Conservation (phyloP, 768 basidiomycete genomes). For the Leccinellum luteum region DNA sequence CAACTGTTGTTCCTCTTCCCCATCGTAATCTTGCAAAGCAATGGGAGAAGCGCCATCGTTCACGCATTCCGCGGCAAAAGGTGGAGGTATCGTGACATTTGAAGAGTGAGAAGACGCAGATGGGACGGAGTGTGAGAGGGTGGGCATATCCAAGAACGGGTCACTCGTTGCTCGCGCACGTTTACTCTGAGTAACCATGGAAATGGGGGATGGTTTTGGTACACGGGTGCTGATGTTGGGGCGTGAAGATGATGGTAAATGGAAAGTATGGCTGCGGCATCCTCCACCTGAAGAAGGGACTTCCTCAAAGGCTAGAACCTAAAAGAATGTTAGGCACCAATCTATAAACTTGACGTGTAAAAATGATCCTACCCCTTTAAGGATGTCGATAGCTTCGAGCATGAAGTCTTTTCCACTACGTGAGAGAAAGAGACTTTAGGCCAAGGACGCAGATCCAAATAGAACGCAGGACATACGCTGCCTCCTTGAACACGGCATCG, state of each 20-base stretch:
- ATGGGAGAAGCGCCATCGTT: conserved; percentile 44
- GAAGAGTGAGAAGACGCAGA: conserved; percentile 52
- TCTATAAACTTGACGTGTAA: conserved; percentile 5
- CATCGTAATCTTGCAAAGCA: conserved; percentile 29
- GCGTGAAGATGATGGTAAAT: conserved; percentile 42
- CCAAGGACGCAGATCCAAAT: conserved; percentile 2
- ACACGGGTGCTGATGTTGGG: conserved; percentile 32
- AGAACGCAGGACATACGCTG: conserved; percentile 63
- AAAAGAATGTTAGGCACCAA: neutral
- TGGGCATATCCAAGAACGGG: conserved; percentile 74
- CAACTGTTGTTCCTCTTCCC: conserved; percentile 34
- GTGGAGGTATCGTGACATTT: conserved; percentile 27
- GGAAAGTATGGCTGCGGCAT: conserved; percentile 32
- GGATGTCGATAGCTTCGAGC: conserved; percentile 84
- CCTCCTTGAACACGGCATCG: conserved; percentile 91
- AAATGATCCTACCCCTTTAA: conserved; percentile 73
- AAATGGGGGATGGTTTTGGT: conserved; percentile 39
- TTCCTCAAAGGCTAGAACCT: conserved; percentile 79
- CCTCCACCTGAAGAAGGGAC: conserved; percentile 34
- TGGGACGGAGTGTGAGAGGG: conserved; percentile 52
- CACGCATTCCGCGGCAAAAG: conserved; percentile 32
- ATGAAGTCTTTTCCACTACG: conserved; percentile 90
- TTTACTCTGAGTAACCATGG: conserved; percentile 49
- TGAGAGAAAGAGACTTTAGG: conserved; percentile 22
- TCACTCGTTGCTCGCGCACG: conserved; percentile 75